Evolutionary conservation across 768 basidiomycete species (phyloP).

Genomic region (Kwoniella dejecticola): DNA sequence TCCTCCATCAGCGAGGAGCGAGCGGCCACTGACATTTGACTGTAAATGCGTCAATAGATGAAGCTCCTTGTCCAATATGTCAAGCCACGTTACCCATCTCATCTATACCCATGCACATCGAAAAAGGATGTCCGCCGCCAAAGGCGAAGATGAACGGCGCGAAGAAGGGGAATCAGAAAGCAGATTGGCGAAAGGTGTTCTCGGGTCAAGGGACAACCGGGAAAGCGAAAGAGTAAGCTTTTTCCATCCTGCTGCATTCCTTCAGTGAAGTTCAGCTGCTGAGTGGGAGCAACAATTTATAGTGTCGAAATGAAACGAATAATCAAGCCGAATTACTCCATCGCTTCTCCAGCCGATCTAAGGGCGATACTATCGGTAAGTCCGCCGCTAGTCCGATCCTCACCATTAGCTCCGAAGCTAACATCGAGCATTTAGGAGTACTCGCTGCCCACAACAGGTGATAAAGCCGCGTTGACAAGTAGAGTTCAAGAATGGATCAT

Average conservation of each 20-base stretch:
- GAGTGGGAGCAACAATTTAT: no score
- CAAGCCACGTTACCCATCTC: slow-evolving; percentile 58
- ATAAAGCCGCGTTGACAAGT: slow-evolving; percentile 35
- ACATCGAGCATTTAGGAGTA: slow-evolving; percentile 27
- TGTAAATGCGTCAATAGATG: slow-evolving; percentile 17
- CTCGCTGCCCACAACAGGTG: slow-evolving; percentile 41
- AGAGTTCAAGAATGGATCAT: slow-evolving; percentile 54
- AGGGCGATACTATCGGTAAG: slow-evolving; percentile 29
- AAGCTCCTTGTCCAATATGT: slow-evolving; percentile 69
- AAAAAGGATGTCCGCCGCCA: slow-evolving; percentile 61
- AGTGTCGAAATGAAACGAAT: slow-evolving; percentile 46
- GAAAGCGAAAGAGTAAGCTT: not conserved
- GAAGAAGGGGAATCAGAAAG: slow-evolving; percentile 38
- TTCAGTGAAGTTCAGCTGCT: no score
- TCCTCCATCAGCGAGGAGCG: not conserved
- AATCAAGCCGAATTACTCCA: slow-evolving; percentile 49
- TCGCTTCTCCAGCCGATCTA: slow-evolving; percentile 46
- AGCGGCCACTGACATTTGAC: no score
- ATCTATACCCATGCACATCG: slow-evolving; percentile 68
- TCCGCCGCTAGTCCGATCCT: not conserved
- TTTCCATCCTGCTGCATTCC: not conserved
- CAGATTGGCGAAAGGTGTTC: slow-evolving; percentile 53
- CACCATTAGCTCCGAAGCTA: not conserved
- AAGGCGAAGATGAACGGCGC: slow-evolving; percentile 21
- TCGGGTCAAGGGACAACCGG: slow-evolving; percentile 28